These are phyloP conservation scores for Malassezia restricta DNA, from an alignment of 1,284 basidiomycete species.

Conservation along the genomic window DNA sequence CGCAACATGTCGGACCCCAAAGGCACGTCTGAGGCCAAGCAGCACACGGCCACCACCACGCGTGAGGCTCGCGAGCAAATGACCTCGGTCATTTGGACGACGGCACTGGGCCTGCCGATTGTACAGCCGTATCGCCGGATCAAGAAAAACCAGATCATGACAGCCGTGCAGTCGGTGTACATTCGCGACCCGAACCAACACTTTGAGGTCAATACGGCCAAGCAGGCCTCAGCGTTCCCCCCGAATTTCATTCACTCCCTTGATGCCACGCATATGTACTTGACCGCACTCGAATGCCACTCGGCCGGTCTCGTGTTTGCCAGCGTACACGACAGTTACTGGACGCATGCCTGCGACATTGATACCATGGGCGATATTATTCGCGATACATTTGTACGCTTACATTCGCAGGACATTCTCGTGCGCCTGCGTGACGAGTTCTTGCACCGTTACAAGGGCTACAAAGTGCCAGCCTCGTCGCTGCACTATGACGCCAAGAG, in stretches of 20 bases:
- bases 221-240: conserved; percentile 92
- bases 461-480: conserved; percentile 28
- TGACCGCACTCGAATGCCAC: conserved; percentile 73
- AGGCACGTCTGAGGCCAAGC: not conserved
- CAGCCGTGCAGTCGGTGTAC: conserved; percentile 77
- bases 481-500: not conserved
- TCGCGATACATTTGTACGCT: conserved; percentile 80
- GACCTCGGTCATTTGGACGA: conserved; percentile 93
- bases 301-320: conserved; percentile 59
- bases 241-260: conserved; percentile 97
- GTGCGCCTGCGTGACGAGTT: conserved; percentile 49
- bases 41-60: conserved; percentile 2
- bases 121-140: conserved; percentile 89
- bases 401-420: conserved; percentile 79
- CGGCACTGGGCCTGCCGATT: conserved; percentile 81
- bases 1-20: not conserved
- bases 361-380: conserved; percentile 82
- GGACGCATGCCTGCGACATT: conserved; percentile 83
- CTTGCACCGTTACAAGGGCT: conserved; percentile 31
- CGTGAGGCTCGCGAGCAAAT: conserved; percentile 59
- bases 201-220: conserved; percentile 66
- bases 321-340: conserved; percentile 96
- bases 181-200: conserved; percentile 76
- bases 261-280: conserved; percentile 97
- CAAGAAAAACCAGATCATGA: conserved; percentile 61